Evolutionary conservation across 2,329 filamentous ascomycete genomes (phyloP).

Genomic region (Ascochyta fabae): DNA sequence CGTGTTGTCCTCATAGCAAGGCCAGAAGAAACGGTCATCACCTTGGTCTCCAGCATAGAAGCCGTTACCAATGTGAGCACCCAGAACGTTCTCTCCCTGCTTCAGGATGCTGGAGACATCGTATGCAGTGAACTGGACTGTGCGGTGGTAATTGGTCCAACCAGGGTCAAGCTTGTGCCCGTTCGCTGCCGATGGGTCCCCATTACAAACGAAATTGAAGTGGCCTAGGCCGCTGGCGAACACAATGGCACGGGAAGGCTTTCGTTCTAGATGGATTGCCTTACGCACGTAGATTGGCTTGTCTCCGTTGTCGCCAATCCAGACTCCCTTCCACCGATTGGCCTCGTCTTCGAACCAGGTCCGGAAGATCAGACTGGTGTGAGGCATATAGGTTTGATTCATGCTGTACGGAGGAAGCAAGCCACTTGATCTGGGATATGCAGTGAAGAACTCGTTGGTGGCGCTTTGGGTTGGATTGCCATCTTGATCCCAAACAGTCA

Average conservation of each 20-base stretch:
- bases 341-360: conserved; percentile 52
- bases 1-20: conserved; percentile 53
- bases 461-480: conserved; percentile 31
- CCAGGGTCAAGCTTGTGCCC: conserved; percentile 39
- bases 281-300: conserved; percentile 52
- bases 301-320: conserved; percentile 51
- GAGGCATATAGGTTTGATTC: conserved; percentile 54
- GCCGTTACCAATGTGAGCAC: conserved; percentile 51
- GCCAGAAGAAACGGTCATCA: conserved; percentile 52
- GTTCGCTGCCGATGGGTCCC: conserved; percentile 44
- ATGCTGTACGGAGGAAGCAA: conserved; percentile 52
- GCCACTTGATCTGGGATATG: conserved; percentile 45
- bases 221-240: conserved; percentile 52
- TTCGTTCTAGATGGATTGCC: conserved; percentile 34
- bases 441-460: conserved; percentile 49
- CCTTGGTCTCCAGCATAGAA: conserved; percentile 56
- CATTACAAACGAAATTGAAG: conserved; percentile 50
- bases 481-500: conserved; percentile 48
- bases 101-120: conserved; percentile 49
- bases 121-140: conserved; percentile 54
- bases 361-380: conserved; percentile 52
- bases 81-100: conserved; percentile 45
- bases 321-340: conserved; percentile 52
- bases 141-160: conserved; percentile 52
- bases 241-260: conserved; percentile 44